A percentile compares a stretch with the other conserved stretches of the same genome.
Conservation (phyloP, 2,329 filamentous ascomycete species). For the Emericellopsis cladophorae region DNA sequence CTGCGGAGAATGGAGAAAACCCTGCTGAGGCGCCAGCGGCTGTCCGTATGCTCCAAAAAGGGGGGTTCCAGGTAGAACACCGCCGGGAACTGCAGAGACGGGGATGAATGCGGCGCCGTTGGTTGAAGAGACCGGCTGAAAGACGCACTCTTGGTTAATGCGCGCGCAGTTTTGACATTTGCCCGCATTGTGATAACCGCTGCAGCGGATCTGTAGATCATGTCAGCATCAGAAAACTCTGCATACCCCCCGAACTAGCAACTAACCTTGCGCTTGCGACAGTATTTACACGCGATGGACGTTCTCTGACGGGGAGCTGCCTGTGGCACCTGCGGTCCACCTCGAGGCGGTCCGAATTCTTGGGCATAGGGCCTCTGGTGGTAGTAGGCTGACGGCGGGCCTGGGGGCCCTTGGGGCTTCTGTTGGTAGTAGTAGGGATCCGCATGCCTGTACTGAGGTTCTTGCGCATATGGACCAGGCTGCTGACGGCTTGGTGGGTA, state of each 20-base stretch:
- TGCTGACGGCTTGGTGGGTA: conserved; percentile 19
- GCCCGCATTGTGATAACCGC: conserved; percentile 46
- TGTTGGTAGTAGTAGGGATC: conserved; percentile 22
- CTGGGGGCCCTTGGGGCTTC: conserved; percentile 14
- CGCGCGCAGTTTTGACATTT: conserved; percentile 50
- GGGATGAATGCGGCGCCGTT: conserved; percentile 46
- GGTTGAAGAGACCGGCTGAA: conserved; percentile 44
- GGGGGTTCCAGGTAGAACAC: conserved; percentile 41
- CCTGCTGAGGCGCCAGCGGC: conserved; percentile 26
- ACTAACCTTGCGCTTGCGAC: conserved; percentile 47
- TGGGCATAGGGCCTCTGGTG: conserved; percentile 13
- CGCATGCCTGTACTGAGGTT: conserved; percentile 16
- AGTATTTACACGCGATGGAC: conserved; percentile 48
- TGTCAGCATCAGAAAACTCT: too few relatives aligned
- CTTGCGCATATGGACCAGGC: conserved; percentile 14
- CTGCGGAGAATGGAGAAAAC: conserved; percentile 7
- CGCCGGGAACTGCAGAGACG: conserved; percentile 43
- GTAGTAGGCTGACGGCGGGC: conserved; percentile 11
- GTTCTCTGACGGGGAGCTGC: conserved; percentile 45
- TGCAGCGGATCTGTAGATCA: conserved; percentile 40
- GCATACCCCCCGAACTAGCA: not conserved
- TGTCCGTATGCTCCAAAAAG: conserved; percentile 46
- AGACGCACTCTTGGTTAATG: conserved; percentile 49
- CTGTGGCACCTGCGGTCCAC: conserved; percentile 27
- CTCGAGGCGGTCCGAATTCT: conserved; percentile 19